Conservation (phyloP, 257 asterid species). For the Primulina huaijiensis region DNA sequence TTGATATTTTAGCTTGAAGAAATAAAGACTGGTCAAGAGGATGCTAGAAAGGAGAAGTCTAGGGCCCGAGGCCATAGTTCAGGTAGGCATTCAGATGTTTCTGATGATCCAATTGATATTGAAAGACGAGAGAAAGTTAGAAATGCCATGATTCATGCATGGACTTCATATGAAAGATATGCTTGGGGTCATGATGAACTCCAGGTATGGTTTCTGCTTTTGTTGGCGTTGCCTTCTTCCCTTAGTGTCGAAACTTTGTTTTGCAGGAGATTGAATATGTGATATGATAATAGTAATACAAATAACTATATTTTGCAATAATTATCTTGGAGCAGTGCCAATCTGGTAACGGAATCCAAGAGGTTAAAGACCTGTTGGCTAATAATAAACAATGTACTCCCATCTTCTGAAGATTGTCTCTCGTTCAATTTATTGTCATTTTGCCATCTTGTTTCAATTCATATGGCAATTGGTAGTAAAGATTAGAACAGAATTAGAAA, state of each 20-base stretch:
- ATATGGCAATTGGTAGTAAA: not conserved
- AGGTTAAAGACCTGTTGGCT: not conserved
- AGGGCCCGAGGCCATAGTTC: conserved; percentile 24
- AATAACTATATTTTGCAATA: not conserved
- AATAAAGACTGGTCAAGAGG: conserved; percentile 41
- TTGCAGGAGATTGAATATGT: not conserved
- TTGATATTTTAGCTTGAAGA: conserved; percentile 65
- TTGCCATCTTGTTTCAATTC: not conserved
- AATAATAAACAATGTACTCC: not conserved
- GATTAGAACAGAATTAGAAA: not conserved
- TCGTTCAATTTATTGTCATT: too few relatives aligned
- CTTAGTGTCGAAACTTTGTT: not conserved
- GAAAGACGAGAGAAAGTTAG: conserved; percentile 80
- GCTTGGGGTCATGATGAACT: conserved; percentile 99
- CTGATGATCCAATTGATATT: conserved; percentile 57
- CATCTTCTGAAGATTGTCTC: not conserved
- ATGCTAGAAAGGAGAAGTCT: conserved; percentile 27
- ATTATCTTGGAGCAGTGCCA: not conserved
- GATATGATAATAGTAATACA: too few relatives aligned
- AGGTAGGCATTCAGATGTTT: conserved; percentile 30
- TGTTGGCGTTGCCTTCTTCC: not conserved
- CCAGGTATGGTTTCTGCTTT: conserved; percentile 53
- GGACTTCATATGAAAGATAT: conserved; percentile 94
- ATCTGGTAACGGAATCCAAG: not conserved
- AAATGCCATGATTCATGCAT: conserved; percentile 96